These are phyloP conservation scores for Chaetomidium leptoderma DNA, from an alignment of 495 filamentous ascomycete species.

Conservation along the genomic window DNA sequence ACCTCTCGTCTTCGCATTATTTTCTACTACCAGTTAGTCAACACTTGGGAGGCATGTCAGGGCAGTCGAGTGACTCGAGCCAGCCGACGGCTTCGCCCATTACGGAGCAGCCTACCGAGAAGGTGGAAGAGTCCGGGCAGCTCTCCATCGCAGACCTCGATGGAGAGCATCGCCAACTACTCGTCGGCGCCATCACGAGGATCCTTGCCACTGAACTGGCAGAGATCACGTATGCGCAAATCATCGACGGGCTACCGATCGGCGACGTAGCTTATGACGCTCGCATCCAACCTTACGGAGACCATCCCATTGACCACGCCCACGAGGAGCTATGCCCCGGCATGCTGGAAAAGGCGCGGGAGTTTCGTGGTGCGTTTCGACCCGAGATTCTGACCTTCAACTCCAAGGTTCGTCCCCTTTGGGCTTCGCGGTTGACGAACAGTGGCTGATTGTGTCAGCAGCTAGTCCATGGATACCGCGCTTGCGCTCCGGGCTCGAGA, in stretches of 20 bases:
- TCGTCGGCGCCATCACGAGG: constrained; percentile 20
- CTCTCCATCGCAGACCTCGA: constrained; percentile 14
- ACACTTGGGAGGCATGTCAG: too few species aligned
- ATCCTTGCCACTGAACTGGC: constrained; percentile 25
- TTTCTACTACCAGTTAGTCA: too few species aligned
- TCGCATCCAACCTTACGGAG: neutral
- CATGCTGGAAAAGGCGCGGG: constrained; percentile 16
- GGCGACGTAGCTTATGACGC: constrained; percentile 21
- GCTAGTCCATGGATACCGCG: constrained; percentile 22
- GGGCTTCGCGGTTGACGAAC: neutral
- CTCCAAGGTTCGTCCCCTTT: neutral
- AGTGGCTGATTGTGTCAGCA: neutral
- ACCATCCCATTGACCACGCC: constrained; percentile 16
- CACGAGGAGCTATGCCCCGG: constrained; percentile 26
- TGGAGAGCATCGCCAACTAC: constrained; percentile 9
- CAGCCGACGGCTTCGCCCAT: neutral
- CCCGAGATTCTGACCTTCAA: constrained; percentile 17
- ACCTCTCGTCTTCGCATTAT: too few species aligned
- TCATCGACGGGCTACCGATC: constrained; percentile 32
- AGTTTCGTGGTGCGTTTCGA: constrained; percentile 15
- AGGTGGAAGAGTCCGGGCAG: neutral
- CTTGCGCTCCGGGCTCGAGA: constrained; percentile 17
- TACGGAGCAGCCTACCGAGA: neutral
- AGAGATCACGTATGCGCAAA: constrained; percentile 31
- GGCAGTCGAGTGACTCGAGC: too few species aligned